Evolutionary conservation across 179 eudicot species (phyloP).

Genomic region (Spinacia oleracea): DNA sequence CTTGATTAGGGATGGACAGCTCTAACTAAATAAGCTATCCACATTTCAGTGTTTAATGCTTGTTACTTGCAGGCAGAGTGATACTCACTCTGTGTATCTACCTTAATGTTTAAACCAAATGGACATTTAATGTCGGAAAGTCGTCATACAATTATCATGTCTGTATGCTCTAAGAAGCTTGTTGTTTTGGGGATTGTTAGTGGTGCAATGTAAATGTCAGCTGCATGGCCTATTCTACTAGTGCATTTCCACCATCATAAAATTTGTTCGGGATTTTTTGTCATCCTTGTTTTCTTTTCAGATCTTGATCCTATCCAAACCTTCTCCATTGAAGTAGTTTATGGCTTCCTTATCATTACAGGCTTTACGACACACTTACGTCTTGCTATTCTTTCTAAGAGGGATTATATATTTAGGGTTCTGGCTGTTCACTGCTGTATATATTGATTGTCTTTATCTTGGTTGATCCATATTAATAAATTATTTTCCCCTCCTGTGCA

Average conservation of each 20-base stretch:
- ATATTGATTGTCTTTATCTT: not conserved
- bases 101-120: not conserved
- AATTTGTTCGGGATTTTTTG: not conserved
- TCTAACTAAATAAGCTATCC: not conserved
- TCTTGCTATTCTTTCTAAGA: not conserved
- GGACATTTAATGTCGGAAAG: not conserved
- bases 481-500: slow-evolving; percentile 25
- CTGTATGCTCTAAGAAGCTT: not conserved
- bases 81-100: not conserved
- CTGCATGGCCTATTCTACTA: not conserved
- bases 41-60: not conserved
- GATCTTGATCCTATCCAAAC: not conserved
- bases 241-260: not conserved
- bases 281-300: not conserved
- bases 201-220: not conserved
- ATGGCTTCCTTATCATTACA: slow-evolving; percentile 11
- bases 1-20: not conserved
- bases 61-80: not conserved
- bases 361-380: slow-evolving; percentile 4
- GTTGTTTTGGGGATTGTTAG: slow-evolving; percentile 1
- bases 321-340: not conserved
- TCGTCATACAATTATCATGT: not conserved
- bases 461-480: not conserved
- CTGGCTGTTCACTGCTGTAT: slow-evolving; percentile 6
- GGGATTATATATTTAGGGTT: not conserved